Conservation (phyloP, 441 rosid genomes). For the Pelargonium cotyledonis region DNA sequence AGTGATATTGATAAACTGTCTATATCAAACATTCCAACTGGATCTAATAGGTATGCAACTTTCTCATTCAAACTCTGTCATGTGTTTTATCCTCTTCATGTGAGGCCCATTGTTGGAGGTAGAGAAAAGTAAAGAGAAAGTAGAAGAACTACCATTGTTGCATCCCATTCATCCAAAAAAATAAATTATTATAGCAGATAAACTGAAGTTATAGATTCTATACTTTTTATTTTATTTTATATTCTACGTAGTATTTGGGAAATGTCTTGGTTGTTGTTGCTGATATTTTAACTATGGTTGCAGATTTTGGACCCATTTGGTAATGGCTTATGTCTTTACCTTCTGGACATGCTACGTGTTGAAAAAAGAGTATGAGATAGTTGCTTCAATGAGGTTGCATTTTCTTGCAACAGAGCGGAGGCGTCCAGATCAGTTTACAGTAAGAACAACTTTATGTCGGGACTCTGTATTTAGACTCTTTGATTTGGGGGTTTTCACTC, state of each 20-base stretch:
- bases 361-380: conserved; percentile 65
- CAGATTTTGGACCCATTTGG: conserved; percentile 80
- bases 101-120: no score
- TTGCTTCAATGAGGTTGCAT: conserved; percentile 77
- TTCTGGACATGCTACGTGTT: conserved; percentile 86
- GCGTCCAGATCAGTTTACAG: conserved; percentile 88
- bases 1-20: conserved; percentile 87
- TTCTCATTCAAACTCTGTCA: background rate
- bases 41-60: conserved; percentile 49
- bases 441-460: conserved; percentile 30
- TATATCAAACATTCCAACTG: conserved; percentile 62
- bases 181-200: background rate
- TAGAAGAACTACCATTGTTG: no score
- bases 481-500: no score
- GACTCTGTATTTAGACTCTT: no score
- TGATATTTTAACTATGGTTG: conserved; percentile 11
- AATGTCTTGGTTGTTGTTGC: conserved; percentile 1
- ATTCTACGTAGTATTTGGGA: background rate
- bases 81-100: background rate
- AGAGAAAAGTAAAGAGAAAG: no score
- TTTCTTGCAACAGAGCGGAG: conserved; percentile 78
- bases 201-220: background rate
- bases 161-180: no score
- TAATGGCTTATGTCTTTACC: conserved; percentile 83
- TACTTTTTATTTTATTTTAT: background rate